Base-by-base conservation (phyloP, 768 basidiomycete genomes). In the Phlegmacium glaucopus region DNA sequence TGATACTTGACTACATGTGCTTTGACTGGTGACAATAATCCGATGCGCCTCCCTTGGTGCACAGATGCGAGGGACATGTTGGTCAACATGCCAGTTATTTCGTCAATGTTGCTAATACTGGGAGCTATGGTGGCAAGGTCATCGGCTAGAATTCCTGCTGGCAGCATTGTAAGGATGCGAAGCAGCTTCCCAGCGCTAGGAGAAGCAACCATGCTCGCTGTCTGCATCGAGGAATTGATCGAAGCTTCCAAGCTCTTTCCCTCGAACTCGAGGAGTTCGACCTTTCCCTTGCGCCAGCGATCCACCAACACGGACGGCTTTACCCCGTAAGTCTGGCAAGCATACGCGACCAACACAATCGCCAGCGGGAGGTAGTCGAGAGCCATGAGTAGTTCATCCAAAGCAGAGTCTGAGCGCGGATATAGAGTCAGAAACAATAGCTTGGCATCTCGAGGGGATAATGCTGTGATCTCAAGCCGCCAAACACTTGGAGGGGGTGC, bases 361-460 rank as follows among this genome's bases (percentile, higher is more conserved):
- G 47, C 18, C 9, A 41, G 36, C 8, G 51, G 51, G 44, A 34
- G 42, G 30, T 29, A 53, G 32, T 42, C 42, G 11, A 53, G 39
- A 15, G 40, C 28, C 27, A 37, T 18, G 18, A 53, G 37, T 8
- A 53, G 41, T 6, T 40, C 34, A 27, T 53, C 47, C 17, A 53
- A 17, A 17, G 41, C 35, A 11, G 43, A 16, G 26, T 48, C 51
- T 8, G 51, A 35, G 17, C 29, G 28, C 3, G 41, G 47, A 39
- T 49, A 44, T 15, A 46, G 22, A 13, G 26, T 30, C 6, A 50
- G 27, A 38, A 50, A 50, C 11, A 50, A 29, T 7, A 45, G 26
- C 36, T 45, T 45, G 26, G 48, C 48, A 10, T 49, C 48, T 42
- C 42, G 41, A 9, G 44, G 44, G 44, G 43, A 29, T 27, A 53